A percentile compares a stretch with the other conserved stretches of the same genome.
phyloP scores from a whole-genome alignment of 805 yeast genomes.

The Yamadazyma insecticola region DNA sequence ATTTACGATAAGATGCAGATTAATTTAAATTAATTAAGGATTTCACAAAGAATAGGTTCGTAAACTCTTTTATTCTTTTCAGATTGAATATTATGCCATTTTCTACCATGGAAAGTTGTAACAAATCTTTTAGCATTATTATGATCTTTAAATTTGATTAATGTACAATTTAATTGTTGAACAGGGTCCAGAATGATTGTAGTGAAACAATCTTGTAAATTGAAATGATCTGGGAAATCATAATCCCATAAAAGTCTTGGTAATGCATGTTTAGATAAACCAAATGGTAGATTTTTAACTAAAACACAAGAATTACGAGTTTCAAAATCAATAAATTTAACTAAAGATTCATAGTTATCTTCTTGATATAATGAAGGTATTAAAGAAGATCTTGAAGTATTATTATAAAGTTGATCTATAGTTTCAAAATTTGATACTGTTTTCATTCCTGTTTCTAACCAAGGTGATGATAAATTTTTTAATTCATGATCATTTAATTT shows the following conservation, averaged over 20 bases:
- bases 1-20: too few relatives aligned
- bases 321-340: conserved; percentile 14
- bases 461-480: conserved; percentile 27
- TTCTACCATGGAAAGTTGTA: conserved; percentile 48
- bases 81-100: conserved; percentile 27
- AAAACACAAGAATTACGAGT: conserved; percentile 26
- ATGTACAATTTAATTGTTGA: conserved; percentile 20
- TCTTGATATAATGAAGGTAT: too few relatives aligned
- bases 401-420: conserved; percentile 2
- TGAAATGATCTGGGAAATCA: conserved; percentile 25
- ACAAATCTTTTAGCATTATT: conserved; percentile 49
- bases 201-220: conserved; percentile 12
- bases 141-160: conserved; percentile 42
- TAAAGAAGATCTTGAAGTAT: too few relatives aligned
- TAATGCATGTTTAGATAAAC: conserved; percentile 33
- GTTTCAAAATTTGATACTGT: too few relatives aligned
- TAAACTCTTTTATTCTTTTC: conserved; percentile 22
- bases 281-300: conserved; percentile 46
- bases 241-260: conserved; percentile 46
- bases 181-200: conserved; percentile 21
- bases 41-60: conserved; percentile 34
- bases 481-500: conserved; percentile 9
- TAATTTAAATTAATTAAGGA: too few relatives aligned
- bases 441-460: conserved; percentile 2
- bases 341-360: conserved; percentile 11